Conservation (phyloP, 371 early-diverging fungal species). For the Rhizomucor miehei region DNA sequence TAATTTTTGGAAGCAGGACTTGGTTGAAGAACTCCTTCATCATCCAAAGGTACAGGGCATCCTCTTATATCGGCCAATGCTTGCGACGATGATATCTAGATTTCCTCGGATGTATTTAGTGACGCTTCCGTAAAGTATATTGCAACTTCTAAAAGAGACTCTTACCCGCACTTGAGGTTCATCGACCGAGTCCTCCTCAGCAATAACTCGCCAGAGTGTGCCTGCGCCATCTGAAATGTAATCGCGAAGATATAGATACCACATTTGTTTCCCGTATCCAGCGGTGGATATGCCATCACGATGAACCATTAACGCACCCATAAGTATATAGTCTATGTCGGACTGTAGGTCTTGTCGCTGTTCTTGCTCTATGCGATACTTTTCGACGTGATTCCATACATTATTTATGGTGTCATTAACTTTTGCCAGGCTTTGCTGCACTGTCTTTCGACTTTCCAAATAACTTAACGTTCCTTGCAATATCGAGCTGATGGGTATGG, state of each 20-base stretch:
- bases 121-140: background rate
- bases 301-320: conserved; percentile 38
- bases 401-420: background rate
- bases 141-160: too few relatives aligned
- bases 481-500: conserved; percentile 9
- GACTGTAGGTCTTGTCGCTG: conserved; percentile 5
- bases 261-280: conserved; percentile 12
- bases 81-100: conserved; percentile 14
- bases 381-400: conserved; percentile 16
- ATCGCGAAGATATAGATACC: conserved; percentile 42
- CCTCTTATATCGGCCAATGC: conserved; percentile 20
- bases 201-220: conserved; percentile 32
- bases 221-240: conserved; percentile 27
- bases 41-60: background rate
- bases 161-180: conserved; percentile 7
- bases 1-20: conserved; percentile 14
- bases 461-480: conserved; percentile 6
- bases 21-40: background rate
- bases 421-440: background rate
- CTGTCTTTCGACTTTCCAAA: background rate
- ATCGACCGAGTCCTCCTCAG: background rate
- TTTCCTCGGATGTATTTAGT: background rate
- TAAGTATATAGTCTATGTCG: conserved; percentile 25
- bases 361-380: conserved; percentile 13
- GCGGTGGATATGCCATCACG: conserved; percentile 17